A percentile compares a stretch with the other conserved stretches of the same genome.
These are phyloP conservation scores for Nannochloris sp. DNA, from an alignment of 139 green algal species.

Conservation along the genomic window DNA sequence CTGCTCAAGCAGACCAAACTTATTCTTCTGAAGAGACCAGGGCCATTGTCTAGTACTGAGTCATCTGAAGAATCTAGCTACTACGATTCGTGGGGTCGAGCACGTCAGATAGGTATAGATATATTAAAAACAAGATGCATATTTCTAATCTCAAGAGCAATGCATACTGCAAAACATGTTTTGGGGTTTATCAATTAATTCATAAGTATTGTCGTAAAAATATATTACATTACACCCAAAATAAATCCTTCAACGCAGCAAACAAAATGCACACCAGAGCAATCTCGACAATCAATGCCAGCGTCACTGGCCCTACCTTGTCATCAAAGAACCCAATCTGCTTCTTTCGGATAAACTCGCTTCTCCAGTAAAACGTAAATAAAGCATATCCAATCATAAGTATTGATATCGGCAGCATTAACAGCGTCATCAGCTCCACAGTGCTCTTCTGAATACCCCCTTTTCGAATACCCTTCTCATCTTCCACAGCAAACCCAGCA, in stretches of 20 bases:
- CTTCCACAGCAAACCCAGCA: slow-evolving; percentile 46
- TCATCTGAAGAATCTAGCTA: too few relatives aligned
- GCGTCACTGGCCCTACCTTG: slow-evolving; percentile 54
- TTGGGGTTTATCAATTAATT: too few relatives aligned
- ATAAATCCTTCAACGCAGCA: slow-evolving; percentile 26
- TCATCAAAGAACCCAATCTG: slow-evolving; percentile 79
- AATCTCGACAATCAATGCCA: slow-evolving; percentile 54
- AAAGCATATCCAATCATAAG: slow-evolving; percentile 75
- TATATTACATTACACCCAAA: slow-evolving; percentile 9
- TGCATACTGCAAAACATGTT: neutral
- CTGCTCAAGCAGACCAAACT: too few relatives aligned
- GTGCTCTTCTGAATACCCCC: slow-evolving; percentile 46
- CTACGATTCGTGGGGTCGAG: too few relatives aligned
- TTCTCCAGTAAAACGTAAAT: slow-evolving; percentile 70
- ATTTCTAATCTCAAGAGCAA: neutral
- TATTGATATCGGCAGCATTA: slow-evolving; percentile 69
- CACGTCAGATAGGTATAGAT: neutral
- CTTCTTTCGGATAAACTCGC: slow-evolving; percentile 63
- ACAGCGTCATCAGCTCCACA: slow-evolving; percentile 60
- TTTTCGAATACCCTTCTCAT: slow-evolving; percentile 3
- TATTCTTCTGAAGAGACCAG: too few relatives aligned
- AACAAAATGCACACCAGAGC: slow-evolving; percentile 55
- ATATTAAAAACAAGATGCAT: neutral
- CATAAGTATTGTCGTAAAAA: neutral
- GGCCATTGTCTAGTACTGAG: too few relatives aligned